These are phyloP conservation scores for Mortierella sp. DNA, from an alignment of 371 early-diverging fungal genomes.

Conservation along the genomic window DNA sequence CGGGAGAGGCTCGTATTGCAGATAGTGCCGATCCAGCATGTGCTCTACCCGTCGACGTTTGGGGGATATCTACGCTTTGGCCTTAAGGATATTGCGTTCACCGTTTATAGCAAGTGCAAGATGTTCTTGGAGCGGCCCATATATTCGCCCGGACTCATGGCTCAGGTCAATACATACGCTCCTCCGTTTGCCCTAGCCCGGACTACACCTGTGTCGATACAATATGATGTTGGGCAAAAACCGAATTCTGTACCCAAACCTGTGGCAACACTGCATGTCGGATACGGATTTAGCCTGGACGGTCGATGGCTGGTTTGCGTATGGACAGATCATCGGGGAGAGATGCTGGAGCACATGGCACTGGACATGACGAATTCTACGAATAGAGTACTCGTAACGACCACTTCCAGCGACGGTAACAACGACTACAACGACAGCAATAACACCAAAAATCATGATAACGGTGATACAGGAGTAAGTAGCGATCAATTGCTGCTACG, in stretches of 20 bases:
- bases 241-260: slow-evolving; percentile 47
- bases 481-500: neutral
- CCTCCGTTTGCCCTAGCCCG: slow-evolving; percentile 67
- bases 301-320: slow-evolving; percentile 66
- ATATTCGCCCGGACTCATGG: slow-evolving; percentile 34
- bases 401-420: neutral
- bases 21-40: slow-evolving; percentile 70
- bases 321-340: slow-evolving; percentile 71
- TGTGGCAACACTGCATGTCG: slow-evolving; percentile 61
- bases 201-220: slow-evolving; percentile 55
- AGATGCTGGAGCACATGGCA: slow-evolving; percentile 60
- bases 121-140: slow-evolving; percentile 53
- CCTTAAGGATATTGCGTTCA: slow-evolving; percentile 70
- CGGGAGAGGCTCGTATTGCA: slow-evolving; percentile 63
- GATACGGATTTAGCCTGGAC: slow-evolving; percentile 69
- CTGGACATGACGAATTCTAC: slow-evolving; percentile 25
- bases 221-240: slow-evolving; percentile 52
- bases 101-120: slow-evolving; percentile 69
- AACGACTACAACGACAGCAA: neutral
- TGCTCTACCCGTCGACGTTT: slow-evolving; percentile 62
- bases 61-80: slow-evolving; percentile 68
- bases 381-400: neutral
- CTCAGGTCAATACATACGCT: slow-evolving; percentile 59
- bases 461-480: too few species aligned
- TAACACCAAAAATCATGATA: neutral